Conservation (phyloP, 1,284 basidiomycete genomes). For the Fistulinella cinereoalba region DNA sequence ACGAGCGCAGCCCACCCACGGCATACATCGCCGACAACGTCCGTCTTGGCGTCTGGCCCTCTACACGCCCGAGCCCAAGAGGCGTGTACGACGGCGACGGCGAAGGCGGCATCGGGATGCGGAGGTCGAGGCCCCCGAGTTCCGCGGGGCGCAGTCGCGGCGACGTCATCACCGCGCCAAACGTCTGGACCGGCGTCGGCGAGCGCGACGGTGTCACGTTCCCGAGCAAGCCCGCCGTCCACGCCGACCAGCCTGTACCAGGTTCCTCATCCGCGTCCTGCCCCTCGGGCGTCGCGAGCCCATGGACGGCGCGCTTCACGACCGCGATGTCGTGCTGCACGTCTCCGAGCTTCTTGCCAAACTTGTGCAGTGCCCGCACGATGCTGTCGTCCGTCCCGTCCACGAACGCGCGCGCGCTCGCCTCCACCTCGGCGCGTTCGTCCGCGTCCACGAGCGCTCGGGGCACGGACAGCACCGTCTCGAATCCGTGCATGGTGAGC, state of each 20-base stretch:
- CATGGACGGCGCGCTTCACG: conserved; percentile 58
- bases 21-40: conserved; percentile 61
- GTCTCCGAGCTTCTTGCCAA: conserved; percentile 66
- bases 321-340: conserved; percentile 77
- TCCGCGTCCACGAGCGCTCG: conserved; percentile 38
- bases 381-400: conserved; percentile 53
- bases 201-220: conserved; percentile 31
- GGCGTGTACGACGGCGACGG: not conserved
- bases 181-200: conserved; percentile 46
- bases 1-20: conserved; percentile 48
- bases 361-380: conserved; percentile 46
- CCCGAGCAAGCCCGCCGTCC: conserved; percentile 48
- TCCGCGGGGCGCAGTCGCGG: conserved; percentile 47
- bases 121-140: conserved; percentile 49
- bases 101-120: conserved; percentile 53
- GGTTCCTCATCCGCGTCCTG: conserved; percentile 19
- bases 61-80: conserved; percentile 19
- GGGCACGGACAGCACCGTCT: conserved; percentile 64
- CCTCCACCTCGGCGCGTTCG: conserved; percentile 44
- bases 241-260: conserved; percentile 51
- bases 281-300: conserved; percentile 24
- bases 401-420: conserved; percentile 60
- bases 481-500: conserved; percentile 67
- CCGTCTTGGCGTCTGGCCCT: conserved; percentile 34
- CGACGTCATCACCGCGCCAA: conserved; percentile 66